Conservation (phyloP, 495 filamentous ascomycete genomes). For the Acidiella bohemica region DNA sequence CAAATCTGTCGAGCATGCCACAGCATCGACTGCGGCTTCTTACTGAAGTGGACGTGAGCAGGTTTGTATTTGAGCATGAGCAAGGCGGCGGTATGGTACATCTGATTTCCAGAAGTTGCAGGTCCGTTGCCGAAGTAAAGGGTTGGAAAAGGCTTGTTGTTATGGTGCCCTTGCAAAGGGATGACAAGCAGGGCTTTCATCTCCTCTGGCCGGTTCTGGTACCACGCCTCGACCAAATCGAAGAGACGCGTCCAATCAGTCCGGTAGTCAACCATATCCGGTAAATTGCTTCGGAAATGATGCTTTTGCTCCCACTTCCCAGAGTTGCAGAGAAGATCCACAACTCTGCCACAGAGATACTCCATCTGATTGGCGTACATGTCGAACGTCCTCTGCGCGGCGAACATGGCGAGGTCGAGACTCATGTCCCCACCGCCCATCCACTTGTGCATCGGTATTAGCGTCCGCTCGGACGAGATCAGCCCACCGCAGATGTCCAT, state of each 20-base stretch:
- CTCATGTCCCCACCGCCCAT: conserved; percentile 2
- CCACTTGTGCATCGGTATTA: conserved; percentile 17
- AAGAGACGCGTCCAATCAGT: conserved; percentile 11
- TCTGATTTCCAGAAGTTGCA: conserved; percentile 14
- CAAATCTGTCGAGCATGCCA: conserved; percentile 19
- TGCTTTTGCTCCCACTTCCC: conserved; percentile 4
- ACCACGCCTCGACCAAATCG: conserved; percentile 15
- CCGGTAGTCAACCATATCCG: conserved; percentile 9
- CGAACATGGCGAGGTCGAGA: conserved; percentile 8
- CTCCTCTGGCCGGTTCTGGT: conserved; percentile 10
- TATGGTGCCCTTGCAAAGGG: not conserved
- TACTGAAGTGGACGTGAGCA: not conserved
- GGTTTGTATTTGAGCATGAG: conserved; percentile 18
- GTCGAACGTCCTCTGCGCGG: conserved; percentile 3
- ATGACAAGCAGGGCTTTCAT: conserved; percentile 12
- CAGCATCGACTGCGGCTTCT: conserved; percentile 15
- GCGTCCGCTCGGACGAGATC: conserved; percentile 13
- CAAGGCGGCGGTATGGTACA: conserved; percentile 16
- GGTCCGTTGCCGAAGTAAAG: conserved; percentile 10
- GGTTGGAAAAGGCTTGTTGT: conserved; percentile 12
- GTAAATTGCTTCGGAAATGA: conserved; percentile 1
- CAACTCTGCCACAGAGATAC: conserved; percentile 9
- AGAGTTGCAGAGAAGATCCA: conserved; percentile 11
- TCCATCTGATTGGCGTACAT: conserved; percentile 14
- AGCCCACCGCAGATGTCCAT: conserved; percentile 16